Evolutionary conservation across 2,329 filamentous ascomycete species (phyloP).

Genomic region (Myriosclerotinia duriaeana): DNA sequence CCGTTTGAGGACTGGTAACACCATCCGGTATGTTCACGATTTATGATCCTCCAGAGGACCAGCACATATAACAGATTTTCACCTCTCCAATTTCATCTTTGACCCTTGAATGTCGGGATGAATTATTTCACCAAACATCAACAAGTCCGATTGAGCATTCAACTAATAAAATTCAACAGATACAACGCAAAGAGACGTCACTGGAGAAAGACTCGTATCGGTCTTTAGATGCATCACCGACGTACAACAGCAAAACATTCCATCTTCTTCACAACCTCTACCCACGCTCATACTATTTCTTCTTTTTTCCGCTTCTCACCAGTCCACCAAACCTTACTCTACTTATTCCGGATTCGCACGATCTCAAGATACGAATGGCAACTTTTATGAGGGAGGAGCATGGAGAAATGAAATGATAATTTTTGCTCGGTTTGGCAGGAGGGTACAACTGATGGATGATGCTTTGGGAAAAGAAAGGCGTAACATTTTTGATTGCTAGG

Average conservation of each 20-base stretch:
- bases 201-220: conserved; percentile 99
- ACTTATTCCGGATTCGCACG: conserved; percentile 21
- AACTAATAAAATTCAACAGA: conserved; percentile 51
- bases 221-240: conserved; percentile 75
- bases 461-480: conserved; percentile 24
- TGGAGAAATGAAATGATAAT: conserved; percentile 21
- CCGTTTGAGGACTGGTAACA: conserved; percentile 96
- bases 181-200: conserved; percentile 99
- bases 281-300: conserved; percentile 18
- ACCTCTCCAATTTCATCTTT: background rate
- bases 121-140: background rate
- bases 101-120: background rate
- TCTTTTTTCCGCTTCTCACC: conserved; percentile 25
- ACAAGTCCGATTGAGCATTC: background rate
- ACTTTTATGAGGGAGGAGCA: conserved; percentile 21
- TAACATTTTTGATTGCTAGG: conserved; percentile 23
- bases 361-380: conserved; percentile 21
- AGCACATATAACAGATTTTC: background rate
- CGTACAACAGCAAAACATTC: conserved; percentile 24
- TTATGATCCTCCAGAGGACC: conserved; percentile 10
- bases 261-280: conserved; percentile 22
- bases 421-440: conserved; percentile 24
- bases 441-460: conserved; percentile 15
- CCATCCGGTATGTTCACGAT: conserved; percentile 74
- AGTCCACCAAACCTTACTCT: conserved; percentile 21